Percentiles rank a stretch among this genome's conserved stretches.
These are phyloP conservation scores for Neoarthrinium moseri DNA, from an alignment of 2,329 filamentous ascomycete species.

Conservation along the genomic window DNA sequence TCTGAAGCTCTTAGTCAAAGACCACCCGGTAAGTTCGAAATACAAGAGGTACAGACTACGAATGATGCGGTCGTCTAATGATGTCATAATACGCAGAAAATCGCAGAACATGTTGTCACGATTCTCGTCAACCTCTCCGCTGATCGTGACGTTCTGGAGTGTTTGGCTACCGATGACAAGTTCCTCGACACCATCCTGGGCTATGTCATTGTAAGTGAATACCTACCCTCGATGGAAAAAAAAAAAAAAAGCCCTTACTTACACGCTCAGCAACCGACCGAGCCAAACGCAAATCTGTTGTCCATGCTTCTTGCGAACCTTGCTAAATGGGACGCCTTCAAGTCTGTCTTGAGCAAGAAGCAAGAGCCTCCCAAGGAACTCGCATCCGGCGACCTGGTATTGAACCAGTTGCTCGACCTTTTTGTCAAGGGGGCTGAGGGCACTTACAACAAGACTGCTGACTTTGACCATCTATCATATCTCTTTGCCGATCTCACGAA, in stretches of 20 bases:
- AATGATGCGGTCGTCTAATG: no score
- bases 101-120: constrained; percentile 88
- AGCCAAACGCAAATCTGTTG: constrained; percentile 79
- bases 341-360: constrained; percentile 65
- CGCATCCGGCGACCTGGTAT: constrained; percentile 67
- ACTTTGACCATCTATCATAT: constrained; percentile 93
- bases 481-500: constrained; percentile 91
- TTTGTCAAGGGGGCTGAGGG: constrained; percentile 91
- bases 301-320: constrained; percentile 94
- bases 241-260: no score
- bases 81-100: constrained; percentile 71
- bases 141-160: constrained; percentile 72
- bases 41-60: no score
- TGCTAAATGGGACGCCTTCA: constrained; percentile 74
- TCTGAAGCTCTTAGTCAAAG: constrained; percentile 80
- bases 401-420: constrained; percentile 91
- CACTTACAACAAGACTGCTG: constrained; percentile 77
- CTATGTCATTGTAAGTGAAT: constrained; percentile 71
- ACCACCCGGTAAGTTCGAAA: constrained; percentile 67
- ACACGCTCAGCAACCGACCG: constrained; percentile 69
- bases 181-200: constrained; percentile 75
- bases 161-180: constrained; percentile 72
- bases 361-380: constrained; percentile 69
- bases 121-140: constrained; percentile 85
- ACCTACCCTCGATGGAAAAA: no score